These are phyloP conservation scores for Amanita pallidorosea DNA, from an alignment of 768 basidiomycete species.

Conservation along the genomic window DNA sequence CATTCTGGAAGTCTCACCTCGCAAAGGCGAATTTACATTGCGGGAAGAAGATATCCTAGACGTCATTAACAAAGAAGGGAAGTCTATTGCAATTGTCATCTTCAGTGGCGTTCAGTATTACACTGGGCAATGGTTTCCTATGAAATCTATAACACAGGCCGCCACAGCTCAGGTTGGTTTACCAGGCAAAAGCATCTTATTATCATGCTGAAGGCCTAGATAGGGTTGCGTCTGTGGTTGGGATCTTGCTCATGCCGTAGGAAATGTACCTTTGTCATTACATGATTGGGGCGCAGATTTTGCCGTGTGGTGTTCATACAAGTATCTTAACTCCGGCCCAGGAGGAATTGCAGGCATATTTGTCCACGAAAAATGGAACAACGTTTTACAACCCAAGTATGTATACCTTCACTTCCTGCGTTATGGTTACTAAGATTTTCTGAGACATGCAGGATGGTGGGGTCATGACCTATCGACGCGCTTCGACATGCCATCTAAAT, in stretches of 20 bases:
- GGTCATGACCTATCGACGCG: slow-evolving; percentile 83
- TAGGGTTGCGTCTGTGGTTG: slow-evolving; percentile 93
- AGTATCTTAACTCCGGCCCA: slow-evolving; percentile 93
- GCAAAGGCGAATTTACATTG: slow-evolving; percentile 75
- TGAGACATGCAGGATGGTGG: slow-evolving; percentile 95
- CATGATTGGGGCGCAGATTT: slow-evolving; percentile 96
- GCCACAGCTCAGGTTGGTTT: slow-evolving; percentile 66
- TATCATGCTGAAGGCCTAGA: not conserved
- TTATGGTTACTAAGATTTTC: slow-evolving; percentile 8
- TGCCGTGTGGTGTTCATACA: slow-evolving; percentile 99
- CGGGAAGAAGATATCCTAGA: slow-evolving; percentile 84
- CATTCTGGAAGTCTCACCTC: slow-evolving; percentile 71
- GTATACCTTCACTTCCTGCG: slow-evolving; percentile 15
- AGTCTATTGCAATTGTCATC: slow-evolving; percentile 79
- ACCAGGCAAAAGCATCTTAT: not conserved
- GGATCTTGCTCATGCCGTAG: slow-evolving; percentile 93
- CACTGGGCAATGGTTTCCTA: slow-evolving; percentile 91
- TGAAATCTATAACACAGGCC: slow-evolving; percentile 71
- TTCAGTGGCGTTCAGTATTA: slow-evolving; percentile 96
- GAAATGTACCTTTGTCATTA: slow-evolving; percentile 82
- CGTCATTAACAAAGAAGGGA: slow-evolving; percentile 59
- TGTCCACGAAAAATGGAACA: slow-evolving; percentile 76
- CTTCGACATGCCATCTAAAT: slow-evolving; percentile 81
- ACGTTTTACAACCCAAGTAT: slow-evolving; percentile 51
- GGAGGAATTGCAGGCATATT: slow-evolving; percentile 96